These are phyloP conservation scores for Coemansia sp. DNA, from an alignment of 192 early-diverging fungal genomes.

Conservation along the genomic window DNA sequence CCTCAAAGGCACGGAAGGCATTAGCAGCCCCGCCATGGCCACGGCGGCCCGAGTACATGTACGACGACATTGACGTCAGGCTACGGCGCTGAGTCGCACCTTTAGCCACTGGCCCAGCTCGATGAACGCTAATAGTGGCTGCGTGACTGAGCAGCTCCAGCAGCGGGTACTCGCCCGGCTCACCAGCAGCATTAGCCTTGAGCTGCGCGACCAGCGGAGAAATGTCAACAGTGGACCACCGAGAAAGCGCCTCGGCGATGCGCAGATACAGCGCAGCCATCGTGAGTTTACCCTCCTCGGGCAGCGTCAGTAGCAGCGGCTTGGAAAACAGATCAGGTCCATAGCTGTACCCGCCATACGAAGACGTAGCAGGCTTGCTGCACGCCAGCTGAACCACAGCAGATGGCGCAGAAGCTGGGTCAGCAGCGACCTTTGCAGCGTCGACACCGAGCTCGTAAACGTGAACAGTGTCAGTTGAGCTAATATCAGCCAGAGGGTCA, in stretches of 20 bases:
- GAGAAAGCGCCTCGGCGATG: slow-evolving; percentile 29
- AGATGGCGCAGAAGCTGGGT: slow-evolving; percentile 8
- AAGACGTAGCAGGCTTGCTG: slow-evolving; percentile 14
- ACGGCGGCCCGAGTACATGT: slow-evolving; percentile 28
- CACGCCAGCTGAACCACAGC: slow-evolving; percentile 41
- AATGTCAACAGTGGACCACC: slow-evolving; percentile 45
- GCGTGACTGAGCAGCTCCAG: slow-evolving; percentile 40
- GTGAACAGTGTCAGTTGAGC: slow-evolving; percentile 25
- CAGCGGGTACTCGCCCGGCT: slow-evolving; percentile 16
- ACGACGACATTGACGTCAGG: slow-evolving; percentile 39
- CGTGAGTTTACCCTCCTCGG: slow-evolving; percentile 18
- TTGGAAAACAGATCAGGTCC: slow-evolving; percentile 35
- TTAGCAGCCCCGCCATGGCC: slow-evolving; percentile 11
- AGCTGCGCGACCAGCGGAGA: slow-evolving; percentile 25
- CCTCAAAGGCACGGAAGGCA: slow-evolving; percentile 42
- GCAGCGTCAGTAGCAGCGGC: slow-evolving; percentile 42
- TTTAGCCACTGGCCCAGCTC: slow-evolving; percentile 15
- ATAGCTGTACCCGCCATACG: slow-evolving; percentile 32
- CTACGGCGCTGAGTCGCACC: slow-evolving; percentile 26
- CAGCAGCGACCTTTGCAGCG: slow-evolving; percentile 18
- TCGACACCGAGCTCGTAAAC: slow-evolving; percentile 44
- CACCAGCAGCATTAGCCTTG: slow-evolving; percentile 2
- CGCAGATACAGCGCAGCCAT: slow-evolving; percentile 35
- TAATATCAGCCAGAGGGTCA: slow-evolving; percentile 34
- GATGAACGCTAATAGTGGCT: slow-evolving; percentile 32